Evolutionary conservation across 1,139 yeast genomes (phyloP).

Genomic region (Nakaseomyces nivariensis): DNA sequence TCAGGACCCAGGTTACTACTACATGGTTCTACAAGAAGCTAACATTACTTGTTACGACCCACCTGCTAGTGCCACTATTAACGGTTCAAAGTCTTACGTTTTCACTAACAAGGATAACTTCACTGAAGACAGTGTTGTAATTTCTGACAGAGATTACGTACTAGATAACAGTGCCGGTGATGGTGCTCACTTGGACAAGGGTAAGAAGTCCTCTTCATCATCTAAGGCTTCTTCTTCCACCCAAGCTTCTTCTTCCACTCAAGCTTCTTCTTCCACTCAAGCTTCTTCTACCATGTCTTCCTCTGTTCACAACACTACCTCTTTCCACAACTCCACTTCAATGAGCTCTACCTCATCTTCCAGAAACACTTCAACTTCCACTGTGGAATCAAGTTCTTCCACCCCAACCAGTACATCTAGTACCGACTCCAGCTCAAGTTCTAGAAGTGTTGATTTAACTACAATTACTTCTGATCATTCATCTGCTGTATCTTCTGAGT

Average conservation of each 20-base stretch:
- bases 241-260: slow-evolving; percentile 9
- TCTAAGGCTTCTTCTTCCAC: slow-evolving; percentile 7
- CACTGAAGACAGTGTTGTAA: slow-evolving; percentile 36
- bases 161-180: slow-evolving; percentile 51
- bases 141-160: slow-evolving; percentile 52
- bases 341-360: slow-evolving; percentile 14
- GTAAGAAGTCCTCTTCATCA: slow-evolving; percentile 9
- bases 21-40: slow-evolving; percentile 51
- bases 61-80: slow-evolving; percentile 41
- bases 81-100: slow-evolving; percentile 48
- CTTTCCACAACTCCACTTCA: slow-evolving; percentile 10
- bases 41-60: slow-evolving; percentile 60
- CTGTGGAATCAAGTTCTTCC: neutral
- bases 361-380: slow-evolving; percentile 4
- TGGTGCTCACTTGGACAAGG: slow-evolving; percentile 50
- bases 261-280: slow-evolving; percentile 7
- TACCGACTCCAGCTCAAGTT: slow-evolving; percentile 4
- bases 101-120: slow-evolving; percentile 43
- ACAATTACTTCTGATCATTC: slow-evolving; percentile 2
- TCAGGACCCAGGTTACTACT: slow-evolving; percentile 65
- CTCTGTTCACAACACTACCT: too few relatives aligned
- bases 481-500: slow-evolving; percentile 1
- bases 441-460: slow-evolving; percentile 5
- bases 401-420: neutral
- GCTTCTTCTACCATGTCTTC: slow-evolving; percentile 10